Percentiles rank a stretch among this genome's conserved stretches.
These are phyloP conservation scores for Yamadazyma sp. DNA, from an alignment of 805 yeast species.

Conservation along the genomic window DNA sequence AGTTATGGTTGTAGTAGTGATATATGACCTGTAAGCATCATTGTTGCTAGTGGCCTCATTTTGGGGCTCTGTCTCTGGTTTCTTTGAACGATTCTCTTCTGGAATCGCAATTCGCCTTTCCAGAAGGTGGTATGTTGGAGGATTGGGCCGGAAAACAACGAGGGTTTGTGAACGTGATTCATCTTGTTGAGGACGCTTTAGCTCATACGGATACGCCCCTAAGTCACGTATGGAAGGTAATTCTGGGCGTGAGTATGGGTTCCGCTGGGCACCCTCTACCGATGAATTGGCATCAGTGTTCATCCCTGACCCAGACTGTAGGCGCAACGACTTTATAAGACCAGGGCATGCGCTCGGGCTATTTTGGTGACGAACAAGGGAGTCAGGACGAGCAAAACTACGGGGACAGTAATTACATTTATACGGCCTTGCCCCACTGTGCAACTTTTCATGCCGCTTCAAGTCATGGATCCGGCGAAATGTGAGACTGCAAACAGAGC, in stretches of 20 bases:
- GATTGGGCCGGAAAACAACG: constrained; percentile 4
- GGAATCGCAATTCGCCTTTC: too few species aligned
- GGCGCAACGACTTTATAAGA: constrained; percentile 1
- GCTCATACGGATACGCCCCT: constrained; percentile 1
- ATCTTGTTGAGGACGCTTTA: constrained; percentile 2
- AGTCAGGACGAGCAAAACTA: constrained; percentile 73
- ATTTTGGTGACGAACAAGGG: constrained; percentile 66
- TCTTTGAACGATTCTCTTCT: too few species aligned
- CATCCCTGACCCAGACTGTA: neutral
- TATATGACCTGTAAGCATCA: constrained; percentile 9
- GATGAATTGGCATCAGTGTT: neutral
- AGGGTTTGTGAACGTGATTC: constrained; percentile 9
- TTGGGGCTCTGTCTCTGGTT: too few species aligned
- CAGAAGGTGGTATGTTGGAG: neutral
- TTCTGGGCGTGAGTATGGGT: constrained; percentile 2
- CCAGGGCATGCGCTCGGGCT: constrained; percentile 38
- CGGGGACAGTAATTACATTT: constrained; percentile 60
- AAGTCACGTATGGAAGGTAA: constrained; percentile 12
- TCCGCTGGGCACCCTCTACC: neutral
- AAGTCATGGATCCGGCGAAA: constrained; percentile 77
- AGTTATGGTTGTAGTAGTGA: constrained; percentile 17
- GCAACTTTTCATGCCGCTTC: constrained; percentile 72
- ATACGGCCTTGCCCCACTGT: constrained; percentile 73
- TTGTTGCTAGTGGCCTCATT: constrained; percentile 4
- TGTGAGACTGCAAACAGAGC: constrained; percentile 57